phyloP scores from a whole-genome alignment of 331 rosid genomes.

The Cydonia oblonga region DNA sequence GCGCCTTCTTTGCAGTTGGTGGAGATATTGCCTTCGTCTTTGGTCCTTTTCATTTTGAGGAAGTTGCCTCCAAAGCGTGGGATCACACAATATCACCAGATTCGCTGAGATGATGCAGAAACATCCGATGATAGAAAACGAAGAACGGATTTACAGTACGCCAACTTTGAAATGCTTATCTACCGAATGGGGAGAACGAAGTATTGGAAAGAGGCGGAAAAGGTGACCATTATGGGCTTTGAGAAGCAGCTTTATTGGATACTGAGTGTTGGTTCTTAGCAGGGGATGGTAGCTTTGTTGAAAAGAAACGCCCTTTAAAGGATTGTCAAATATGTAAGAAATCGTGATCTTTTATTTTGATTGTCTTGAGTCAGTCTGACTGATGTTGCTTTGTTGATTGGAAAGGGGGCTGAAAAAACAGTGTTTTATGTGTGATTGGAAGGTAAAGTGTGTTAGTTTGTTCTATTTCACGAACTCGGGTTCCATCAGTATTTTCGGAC shows the following conservation, averaged over 20 bases:
- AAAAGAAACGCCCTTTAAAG: not conserved
- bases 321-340: not conserved
- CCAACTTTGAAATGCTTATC: slow-evolving; percentile 5
- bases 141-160: not conserved
- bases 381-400: slow-evolving; percentile 4
- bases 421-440: not conserved
- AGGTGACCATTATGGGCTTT: slow-evolving; percentile 1
- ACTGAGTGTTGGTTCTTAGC: not conserved
- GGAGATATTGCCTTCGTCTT: slow-evolving; percentile 82
- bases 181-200: not conserved
- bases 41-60: slow-evolving; percentile 91
- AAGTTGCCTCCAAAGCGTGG: slow-evolving; percentile 95
- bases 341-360: not conserved
- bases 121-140: not conserved
- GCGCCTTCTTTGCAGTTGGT: slow-evolving; percentile 38
- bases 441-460: not conserved
- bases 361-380: not conserved
- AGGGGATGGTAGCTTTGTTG: slow-evolving; percentile 12
- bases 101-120: slow-evolving; percentile 38
- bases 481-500: not conserved
- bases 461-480: not conserved
- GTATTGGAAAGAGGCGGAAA: not conserved
- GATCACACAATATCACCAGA: slow-evolving; percentile 91
- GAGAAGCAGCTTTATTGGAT: slow-evolving; percentile 8
- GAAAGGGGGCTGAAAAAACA: not conserved